Conservation (phyloP, 139 green algal species). For the Chara braunii region DNA sequence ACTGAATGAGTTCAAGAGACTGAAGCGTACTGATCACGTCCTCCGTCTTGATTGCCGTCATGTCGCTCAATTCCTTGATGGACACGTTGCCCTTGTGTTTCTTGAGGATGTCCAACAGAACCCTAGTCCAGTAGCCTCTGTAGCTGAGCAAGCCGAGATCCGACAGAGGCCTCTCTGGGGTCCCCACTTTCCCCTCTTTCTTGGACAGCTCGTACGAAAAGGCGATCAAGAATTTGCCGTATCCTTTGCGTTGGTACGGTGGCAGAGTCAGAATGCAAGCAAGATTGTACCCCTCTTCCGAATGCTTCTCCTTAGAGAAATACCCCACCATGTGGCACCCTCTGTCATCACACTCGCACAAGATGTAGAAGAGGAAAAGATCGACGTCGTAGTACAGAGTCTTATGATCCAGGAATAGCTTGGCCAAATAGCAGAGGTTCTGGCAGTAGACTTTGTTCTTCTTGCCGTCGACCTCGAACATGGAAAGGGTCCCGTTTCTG, state of each 20-base stretch:
- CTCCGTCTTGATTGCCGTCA: constrained; percentile 91
- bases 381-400: constrained; percentile 99
- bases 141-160: constrained; percentile 92
- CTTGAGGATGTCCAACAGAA: constrained; percentile 76
- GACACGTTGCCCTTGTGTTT: constrained; percentile 61
- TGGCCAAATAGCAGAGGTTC: constrained; percentile 96
- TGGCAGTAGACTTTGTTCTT: constrained; percentile 91
- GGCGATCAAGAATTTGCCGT: constrained; percentile 97
- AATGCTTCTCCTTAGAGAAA: constrained; percentile 58
- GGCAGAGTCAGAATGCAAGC: constrained; percentile 98
- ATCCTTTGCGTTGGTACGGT: constrained; percentile 94
- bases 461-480: constrained; percentile 72
- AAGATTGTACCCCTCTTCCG: constrained; percentile 84
- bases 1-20: constrained; percentile 77
- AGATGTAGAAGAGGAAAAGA: constrained; percentile 98
- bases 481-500: constrained; percentile 43
- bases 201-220: constrained; percentile 97
- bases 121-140: constrained; percentile 89
- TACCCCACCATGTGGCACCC: constrained; percentile 92
- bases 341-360: constrained; percentile 91
- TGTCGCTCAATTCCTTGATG: constrained; percentile 88
- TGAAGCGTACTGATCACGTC: constrained; percentile 91
- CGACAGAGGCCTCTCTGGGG: constrained; percentile 90
- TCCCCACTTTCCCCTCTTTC: constrained; percentile 93
- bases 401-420: constrained; percentile 99